These are phyloP conservation scores for Dinochytrium kinnereticum DNA, from an alignment of 371 early-diverging fungal species.

Conservation along the genomic window DNA sequence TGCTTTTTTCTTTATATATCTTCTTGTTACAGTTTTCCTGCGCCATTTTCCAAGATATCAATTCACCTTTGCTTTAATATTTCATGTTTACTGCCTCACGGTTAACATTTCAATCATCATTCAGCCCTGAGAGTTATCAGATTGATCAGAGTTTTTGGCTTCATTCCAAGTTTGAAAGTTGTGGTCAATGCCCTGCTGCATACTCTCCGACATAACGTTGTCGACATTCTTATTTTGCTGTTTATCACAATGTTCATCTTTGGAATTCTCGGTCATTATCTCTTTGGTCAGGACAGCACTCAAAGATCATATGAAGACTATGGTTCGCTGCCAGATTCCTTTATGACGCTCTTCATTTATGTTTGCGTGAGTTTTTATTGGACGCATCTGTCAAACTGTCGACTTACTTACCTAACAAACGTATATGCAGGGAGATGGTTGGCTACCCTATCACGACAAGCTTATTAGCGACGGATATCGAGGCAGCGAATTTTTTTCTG, in stretches of 20 bases:
- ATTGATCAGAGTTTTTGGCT: slow-evolving; percentile 17
- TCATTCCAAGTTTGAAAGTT: slow-evolving; percentile 35
- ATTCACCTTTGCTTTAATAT: neutral
- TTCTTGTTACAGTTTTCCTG: no score
- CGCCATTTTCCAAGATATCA: no score
- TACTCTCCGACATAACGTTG: slow-evolving; percentile 38
- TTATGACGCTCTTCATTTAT: slow-evolving; percentile 42
- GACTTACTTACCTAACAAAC: neutral
- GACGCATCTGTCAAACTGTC: neutral
- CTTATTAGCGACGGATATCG: slow-evolving; percentile 33
- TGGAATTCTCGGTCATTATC: slow-evolving; percentile 42
- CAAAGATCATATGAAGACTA: slow-evolving; percentile 21
- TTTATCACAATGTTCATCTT: slow-evolving; percentile 47
- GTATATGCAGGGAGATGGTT: slow-evolving; percentile 41
- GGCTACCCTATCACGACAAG: slow-evolving; percentile 41
- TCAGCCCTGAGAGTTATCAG: slow-evolving; percentile 27
- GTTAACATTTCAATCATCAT: neutral
- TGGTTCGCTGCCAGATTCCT: slow-evolving; percentile 26
- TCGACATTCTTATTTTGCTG: slow-evolving; percentile 42
- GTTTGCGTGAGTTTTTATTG: slow-evolving; percentile 32
- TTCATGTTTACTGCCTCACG: neutral
- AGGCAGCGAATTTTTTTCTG: slow-evolving; percentile 37
- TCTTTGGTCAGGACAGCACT: slow-evolving; percentile 34
- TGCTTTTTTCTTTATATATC: neutral
- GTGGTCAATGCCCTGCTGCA: slow-evolving; percentile 43